Base-by-base conservation (phyloP, 176 grass and related monocot genomes). In the Musa troglodytarum region DNA sequence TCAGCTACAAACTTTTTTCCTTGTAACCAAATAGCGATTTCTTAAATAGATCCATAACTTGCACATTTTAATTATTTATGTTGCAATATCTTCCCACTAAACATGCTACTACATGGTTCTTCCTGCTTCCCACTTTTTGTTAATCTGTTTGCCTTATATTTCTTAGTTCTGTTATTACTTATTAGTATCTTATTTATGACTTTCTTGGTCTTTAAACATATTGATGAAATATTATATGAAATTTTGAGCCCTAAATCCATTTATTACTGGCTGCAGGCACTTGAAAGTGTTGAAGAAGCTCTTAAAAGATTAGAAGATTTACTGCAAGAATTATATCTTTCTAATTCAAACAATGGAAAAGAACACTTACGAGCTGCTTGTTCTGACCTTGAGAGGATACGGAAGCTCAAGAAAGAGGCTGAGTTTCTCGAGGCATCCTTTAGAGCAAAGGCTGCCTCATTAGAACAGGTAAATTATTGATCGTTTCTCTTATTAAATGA, bases 351-450 rank as follows among this genome's bases (percentile, higher is more conserved):
- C 65, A 82, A 85, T 79, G 95, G 95, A 68, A 99, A 86, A 79
- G 95, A 94, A 78, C 86, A 99, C 66, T 79, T 94, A 54, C 78
- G 87, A 57, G 95, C 91, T 74, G 95, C 95, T 65, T 99, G 95
- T 86, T 99, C 88, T 73, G 95, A 99, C 67, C 95, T 99, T 74
- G 95, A 99, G 81, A 90, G 79, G 75, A 94, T 99, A 71, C 89
- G 95, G 87, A 99, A 78, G 70, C 88, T 99, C 79, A 99, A 99
- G 76, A 99, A 99, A 84, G 90, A 99, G 79, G 95, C 95, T 7
- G 95, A 99, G 63, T 94, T 94, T 92, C 88, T 99, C 71, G 95
- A 99, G 83, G 91, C 85, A 76, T 99, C 91, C 75, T 99, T 94
- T 80, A 84, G 84, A 86, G 95, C 95, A 79, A 99, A 94, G 82